Evolutionary conservation across 495 filamentous ascomycete genomes (phyloP).

Genomic region (Pyrenula aspistea): DNA sequence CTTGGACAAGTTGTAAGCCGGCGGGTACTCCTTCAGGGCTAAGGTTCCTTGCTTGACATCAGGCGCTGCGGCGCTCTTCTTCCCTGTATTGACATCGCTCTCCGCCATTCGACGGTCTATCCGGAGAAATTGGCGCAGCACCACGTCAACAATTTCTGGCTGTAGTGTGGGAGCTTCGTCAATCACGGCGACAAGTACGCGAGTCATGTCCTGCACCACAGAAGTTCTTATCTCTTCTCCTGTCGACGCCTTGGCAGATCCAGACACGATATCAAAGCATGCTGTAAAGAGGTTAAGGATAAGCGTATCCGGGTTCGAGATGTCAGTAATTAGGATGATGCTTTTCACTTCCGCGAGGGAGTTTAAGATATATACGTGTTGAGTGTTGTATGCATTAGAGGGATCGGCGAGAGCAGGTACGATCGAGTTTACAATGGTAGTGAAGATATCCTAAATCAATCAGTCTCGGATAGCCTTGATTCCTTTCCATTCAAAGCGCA

Average conservation of each 20-base stretch:
- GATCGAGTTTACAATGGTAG: constrained; percentile 68
- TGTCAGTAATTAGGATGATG: constrained; percentile 84
- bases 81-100: constrained; percentile 34
- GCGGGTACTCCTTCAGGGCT: constrained; percentile 69
- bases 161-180: constrained; percentile 79
- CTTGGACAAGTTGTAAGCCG: constrained; percentile 93
- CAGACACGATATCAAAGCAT: constrained; percentile 89
- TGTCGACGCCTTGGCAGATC: constrained; percentile 55
- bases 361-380: constrained; percentile 80
- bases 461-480: neutral
- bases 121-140: constrained; percentile 89
- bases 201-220: constrained; percentile 84
- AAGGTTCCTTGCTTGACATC: constrained; percentile 71
- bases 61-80: constrained; percentile 44
- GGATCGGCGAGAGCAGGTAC: constrained; percentile 81
- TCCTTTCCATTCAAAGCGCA: constrained; percentile 15
- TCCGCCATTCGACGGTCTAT: constrained; percentile 52
- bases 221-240: constrained; percentile 78
- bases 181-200: constrained; percentile 69
- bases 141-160: constrained; percentile 74
- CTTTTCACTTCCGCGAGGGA: constrained; percentile 90
- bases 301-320: constrained; percentile 64
- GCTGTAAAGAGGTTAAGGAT: constrained; percentile 68
- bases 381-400: constrained; percentile 79
- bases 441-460: constrained; percentile 74